phyloP scores from a whole-genome alignment of 164 flowering plant species.

The Vitis labrusca region DNA sequence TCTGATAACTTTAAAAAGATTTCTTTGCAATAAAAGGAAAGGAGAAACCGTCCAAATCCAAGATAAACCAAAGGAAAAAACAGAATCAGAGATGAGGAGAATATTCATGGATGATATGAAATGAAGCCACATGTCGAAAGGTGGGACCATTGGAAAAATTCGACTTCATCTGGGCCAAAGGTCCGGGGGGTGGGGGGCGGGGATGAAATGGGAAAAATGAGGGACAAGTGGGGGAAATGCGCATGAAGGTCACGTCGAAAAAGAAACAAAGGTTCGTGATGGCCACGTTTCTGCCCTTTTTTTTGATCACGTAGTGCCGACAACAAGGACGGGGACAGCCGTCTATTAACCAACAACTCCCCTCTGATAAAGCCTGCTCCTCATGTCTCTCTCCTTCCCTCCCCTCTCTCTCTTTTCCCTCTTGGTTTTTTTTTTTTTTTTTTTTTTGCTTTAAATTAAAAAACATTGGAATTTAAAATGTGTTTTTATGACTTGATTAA shows the following conservation, averaged over 20 bases:
- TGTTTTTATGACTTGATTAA: too few species aligned
- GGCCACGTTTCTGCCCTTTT: conserved; percentile 18
- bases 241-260: conserved; percentile 15
- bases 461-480: too few species aligned
- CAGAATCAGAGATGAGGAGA: neutral
- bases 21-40: neutral
- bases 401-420: neutral
- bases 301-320: conserved; percentile 35
- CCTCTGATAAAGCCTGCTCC: conserved; percentile 48
- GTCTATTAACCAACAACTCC: conserved; percentile 35
- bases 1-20: neutral
- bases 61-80: neutral
- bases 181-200: too few species aligned
- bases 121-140: too few species aligned
- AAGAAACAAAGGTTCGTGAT: conserved; percentile 15
- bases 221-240: conserved; percentile 3
- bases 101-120: too few species aligned
- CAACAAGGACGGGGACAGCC: conserved; percentile 61
- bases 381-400: conserved; percentile 13
- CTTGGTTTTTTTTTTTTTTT: neutral
- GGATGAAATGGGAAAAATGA: too few species aligned
- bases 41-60: conserved; percentile 14
- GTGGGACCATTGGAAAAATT: too few species aligned
- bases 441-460: conserved; percentile 11
- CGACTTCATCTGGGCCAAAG: too few species aligned